Conservation (phyloP, 768 basidiomycete species). For the Boletellus ananas region DNA sequence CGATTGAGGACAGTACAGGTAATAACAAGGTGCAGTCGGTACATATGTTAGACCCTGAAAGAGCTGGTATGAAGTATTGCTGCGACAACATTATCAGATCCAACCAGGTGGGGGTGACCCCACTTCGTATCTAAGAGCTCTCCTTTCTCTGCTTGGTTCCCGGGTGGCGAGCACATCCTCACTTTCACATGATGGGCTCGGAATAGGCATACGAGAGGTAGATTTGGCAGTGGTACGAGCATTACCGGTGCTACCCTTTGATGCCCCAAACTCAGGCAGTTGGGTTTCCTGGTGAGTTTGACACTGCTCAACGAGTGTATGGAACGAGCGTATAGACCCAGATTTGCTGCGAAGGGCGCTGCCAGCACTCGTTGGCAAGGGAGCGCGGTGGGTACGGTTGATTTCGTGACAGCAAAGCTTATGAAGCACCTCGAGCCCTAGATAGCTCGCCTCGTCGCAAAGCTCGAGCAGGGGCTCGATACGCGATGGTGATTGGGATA, state of each 20-base stretch:
- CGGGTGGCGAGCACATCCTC: conserved; percentile 9
- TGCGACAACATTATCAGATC: conserved; percentile 33
- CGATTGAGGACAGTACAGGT: not conserved
- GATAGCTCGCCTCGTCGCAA: conserved; percentile 73
- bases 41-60: not conserved
- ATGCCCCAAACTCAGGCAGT: conserved; percentile 5
- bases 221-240: not conserved
- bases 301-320: conserved; percentile 54
- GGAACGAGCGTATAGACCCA: conserved; percentile 57
- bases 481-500: conserved; percentile 41
- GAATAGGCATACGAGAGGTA: conserved; percentile 2
- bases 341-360: conserved; percentile 40
- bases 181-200: conserved; percentile 9
- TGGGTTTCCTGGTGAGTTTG: conserved; percentile 29
- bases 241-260: not conserved
- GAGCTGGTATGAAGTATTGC: not conserved
- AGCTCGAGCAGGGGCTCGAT: conserved; percentile 70
- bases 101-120: conserved; percentile 42
- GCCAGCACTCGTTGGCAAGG: conserved; percentile 33
- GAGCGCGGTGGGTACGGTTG: conserved; percentile 43
- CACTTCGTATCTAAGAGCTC: not conserved
- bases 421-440: conserved; percentile 63
- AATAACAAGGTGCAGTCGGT: not conserved
- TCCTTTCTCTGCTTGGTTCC: conserved; percentile 13
- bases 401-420: conserved; percentile 69